Conservation (phyloP, 345 rosid species). For the Boechera stricta region DNA sequence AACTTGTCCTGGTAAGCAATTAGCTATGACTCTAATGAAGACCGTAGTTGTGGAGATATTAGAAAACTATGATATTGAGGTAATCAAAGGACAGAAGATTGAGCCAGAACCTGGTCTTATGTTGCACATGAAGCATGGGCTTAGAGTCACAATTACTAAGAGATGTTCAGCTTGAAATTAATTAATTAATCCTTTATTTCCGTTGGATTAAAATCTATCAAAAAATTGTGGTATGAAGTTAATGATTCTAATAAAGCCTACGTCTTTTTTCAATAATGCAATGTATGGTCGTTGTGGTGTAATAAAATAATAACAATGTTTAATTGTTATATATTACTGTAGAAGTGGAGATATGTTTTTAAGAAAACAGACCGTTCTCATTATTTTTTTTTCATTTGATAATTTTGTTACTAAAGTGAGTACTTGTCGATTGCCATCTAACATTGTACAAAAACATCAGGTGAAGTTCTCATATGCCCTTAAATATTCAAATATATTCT, state of each 20-base stretch:
- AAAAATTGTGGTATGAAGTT: neutral
- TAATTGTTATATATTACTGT: no score
- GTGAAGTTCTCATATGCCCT: no score
- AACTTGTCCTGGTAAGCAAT: slow-evolving; percentile 37
- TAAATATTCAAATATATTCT: no score
- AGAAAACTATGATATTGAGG: slow-evolving; percentile 36
- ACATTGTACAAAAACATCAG: no score
- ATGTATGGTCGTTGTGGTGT: no score
- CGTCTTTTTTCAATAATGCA: no score
- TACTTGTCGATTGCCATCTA: no score
- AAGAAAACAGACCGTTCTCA: no score
- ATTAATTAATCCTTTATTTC: neutral
- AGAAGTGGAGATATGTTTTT: no score
- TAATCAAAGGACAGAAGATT: slow-evolving; percentile 32
- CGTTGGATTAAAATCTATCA: neutral
- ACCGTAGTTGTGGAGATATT: slow-evolving; percentile 21
- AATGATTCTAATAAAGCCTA: neutral
- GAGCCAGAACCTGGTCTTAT: slow-evolving; percentile 36
- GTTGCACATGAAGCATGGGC: slow-evolving; percentile 35
- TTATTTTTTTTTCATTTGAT: no score
- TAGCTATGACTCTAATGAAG: slow-evolving; percentile 35
- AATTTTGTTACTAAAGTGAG: no score
- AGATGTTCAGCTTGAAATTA: slow-evolving; percentile 2
- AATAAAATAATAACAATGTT: no score
- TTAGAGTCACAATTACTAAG: slow-evolving; percentile 36